Evolutionary conservation across 176 grass and related monocot species (phyloP).

Genomic region (Pharus latifolius): DNA sequence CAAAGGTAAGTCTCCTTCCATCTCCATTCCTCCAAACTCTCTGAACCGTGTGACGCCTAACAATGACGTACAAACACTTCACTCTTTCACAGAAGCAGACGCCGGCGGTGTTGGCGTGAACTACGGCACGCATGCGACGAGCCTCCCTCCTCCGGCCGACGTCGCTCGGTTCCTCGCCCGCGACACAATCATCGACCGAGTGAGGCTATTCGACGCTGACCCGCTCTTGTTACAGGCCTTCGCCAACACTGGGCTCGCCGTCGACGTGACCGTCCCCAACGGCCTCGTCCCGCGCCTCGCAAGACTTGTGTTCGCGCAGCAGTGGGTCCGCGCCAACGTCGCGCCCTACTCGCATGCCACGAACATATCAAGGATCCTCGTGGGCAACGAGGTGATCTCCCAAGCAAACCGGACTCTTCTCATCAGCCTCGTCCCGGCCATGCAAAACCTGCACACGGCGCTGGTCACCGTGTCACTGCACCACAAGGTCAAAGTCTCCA

Average conservation of each 20-base stretch:
- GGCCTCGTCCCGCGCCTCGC: constrained; percentile 33
- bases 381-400: constrained; percentile 63
- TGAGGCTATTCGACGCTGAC: constrained; percentile 56
- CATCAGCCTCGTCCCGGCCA: constrained; percentile 47
- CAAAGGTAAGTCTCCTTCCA: not conserved
- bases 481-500: constrained; percentile 38
- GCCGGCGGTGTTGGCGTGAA: constrained; percentile 51
- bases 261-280: constrained; percentile 58
- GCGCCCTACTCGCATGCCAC: constrained; percentile 21
- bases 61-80: too few relatives aligned
- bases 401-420: constrained; percentile 47
- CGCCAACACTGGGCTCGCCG: constrained; percentile 43
- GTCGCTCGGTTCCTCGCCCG: constrained; percentile 57
- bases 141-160: constrained; percentile 40
- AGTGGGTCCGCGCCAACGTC: constrained; percentile 44
- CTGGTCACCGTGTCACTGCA: constrained; percentile 30
- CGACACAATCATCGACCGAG: constrained; percentile 57
- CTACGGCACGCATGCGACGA: constrained; percentile 50
- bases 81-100: not conserved
- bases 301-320: constrained; percentile 15
- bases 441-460: constrained; percentile 60
- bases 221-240: constrained; percentile 37
- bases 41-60: too few relatives aligned
- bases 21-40: not conserved
- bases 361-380: constrained; percentile 48